Conservation (phyloP, 352 stramenopile genomes). For the Nannochloropsis limnetica region DNA sequence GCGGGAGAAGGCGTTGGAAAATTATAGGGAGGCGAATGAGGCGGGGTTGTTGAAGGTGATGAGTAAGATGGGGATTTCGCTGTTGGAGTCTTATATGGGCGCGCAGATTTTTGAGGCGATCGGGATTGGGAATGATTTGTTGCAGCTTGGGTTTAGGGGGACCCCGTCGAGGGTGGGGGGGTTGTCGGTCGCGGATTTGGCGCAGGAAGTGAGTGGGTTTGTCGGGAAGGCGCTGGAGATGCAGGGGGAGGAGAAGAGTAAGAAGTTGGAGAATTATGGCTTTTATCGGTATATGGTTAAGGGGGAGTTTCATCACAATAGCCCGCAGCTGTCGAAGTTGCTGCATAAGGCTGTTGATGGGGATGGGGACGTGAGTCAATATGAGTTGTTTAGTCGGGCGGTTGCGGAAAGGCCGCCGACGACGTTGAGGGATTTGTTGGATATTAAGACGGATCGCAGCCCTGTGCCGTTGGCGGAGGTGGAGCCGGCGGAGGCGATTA, state of each 20-base stretch:
- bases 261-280: slow-evolving; percentile 70
- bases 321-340: slow-evolving; percentile 66
- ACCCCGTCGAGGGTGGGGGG: slow-evolving; percentile 77
- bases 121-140: slow-evolving; percentile 78
- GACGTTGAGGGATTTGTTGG: slow-evolving; percentile 68
- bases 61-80: slow-evolving; percentile 92
- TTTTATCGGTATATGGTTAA: slow-evolving; percentile 67
- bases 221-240: slow-evolving; percentile 37
- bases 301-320: slow-evolving; percentile 73
- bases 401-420: slow-evolving; percentile 61
- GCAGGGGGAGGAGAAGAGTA: not conserved
- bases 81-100: slow-evolving; percentile 84
- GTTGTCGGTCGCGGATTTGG: slow-evolving; percentile 63
- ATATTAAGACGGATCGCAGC: slow-evolving; percentile 63
- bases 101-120: slow-evolving; percentile 92
- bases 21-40: slow-evolving; percentile 66
- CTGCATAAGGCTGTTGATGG: slow-evolving; percentile 68
- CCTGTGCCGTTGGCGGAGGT: slow-evolving; percentile 66
- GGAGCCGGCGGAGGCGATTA: slow-evolving; percentile 64
- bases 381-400: slow-evolving; percentile 69
- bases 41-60: slow-evolving; percentile 75
- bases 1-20: slow-evolving; percentile 63
- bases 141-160: slow-evolving; percentile 72
- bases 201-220: slow-evolving; percentile 56
- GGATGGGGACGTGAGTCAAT: slow-evolving; percentile 47